Base-by-base conservation (phyloP, 345 rosid species). In the Ceriops zippeliana region DNA sequence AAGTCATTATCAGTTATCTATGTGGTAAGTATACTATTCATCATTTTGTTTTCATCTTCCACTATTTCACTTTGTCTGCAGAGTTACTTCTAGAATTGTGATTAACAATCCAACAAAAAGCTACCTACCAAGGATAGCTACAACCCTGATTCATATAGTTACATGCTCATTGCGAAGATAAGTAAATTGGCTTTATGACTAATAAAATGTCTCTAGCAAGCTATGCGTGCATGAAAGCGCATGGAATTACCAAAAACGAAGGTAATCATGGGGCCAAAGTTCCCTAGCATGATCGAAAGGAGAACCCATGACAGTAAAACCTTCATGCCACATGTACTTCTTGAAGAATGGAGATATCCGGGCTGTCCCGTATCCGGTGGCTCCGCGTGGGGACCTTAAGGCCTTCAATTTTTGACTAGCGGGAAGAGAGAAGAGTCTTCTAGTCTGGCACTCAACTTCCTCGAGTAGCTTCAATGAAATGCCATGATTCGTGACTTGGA, bases 291-390 rank as follows among this genome's bases (percentile, higher is more conserved):
- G 90, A 62, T 82, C 84, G 22, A 70, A 26, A 19, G 93, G 86
- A 0, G 96, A 87, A 32, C 90, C 93, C 38, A 81, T 73, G 63
- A 92, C 81, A 27, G 98, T 92, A 68, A 92, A 90, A 38, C 98
- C 98, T 83, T 92, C 98, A 52, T 91, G 90, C 98, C 98, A 90
- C 98, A 92, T 87, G 68, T 71, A 70, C 80, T 88, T 87, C 4
- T 67, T 49, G 68, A 92, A 92, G 75, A 90, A 88, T 11, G 86
- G 82, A 3, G 96, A 76, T 47, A 92, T 86, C 73, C 86, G 83
- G 54, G 96, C 91, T 1, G 78, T 67, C 20, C 98, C 98, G 9
- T 92, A 92, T 3, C 98, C 98, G 7, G 86, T 76, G 68, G 83
- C 75, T 8, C 83, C 86, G 0, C 71, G 76, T 0, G 87, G 86